Evolutionary conservation across 768 basidiomycete genomes (phyloP).

Genomic region (Tulasnella sp.): DNA sequence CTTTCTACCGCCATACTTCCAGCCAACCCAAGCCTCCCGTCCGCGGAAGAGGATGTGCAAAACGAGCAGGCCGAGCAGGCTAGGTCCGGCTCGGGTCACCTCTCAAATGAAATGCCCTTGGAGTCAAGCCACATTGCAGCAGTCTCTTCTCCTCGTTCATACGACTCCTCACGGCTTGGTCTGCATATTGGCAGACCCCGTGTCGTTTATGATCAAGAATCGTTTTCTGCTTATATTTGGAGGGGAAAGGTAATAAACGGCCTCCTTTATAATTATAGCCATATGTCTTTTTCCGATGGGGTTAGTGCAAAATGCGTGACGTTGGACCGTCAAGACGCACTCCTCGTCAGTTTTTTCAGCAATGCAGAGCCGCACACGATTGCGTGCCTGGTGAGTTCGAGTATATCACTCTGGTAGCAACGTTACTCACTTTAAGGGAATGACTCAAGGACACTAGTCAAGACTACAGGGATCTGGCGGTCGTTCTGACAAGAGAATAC

Average conservation of each 20-base stretch:
- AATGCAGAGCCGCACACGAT: not conserved
- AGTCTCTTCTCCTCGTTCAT: not conserved
- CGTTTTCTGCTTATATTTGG: not conserved
- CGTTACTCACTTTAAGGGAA: not conserved
- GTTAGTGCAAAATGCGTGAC: not conserved
- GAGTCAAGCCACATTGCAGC: not conserved
- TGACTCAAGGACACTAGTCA: not conserved
- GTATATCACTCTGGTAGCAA: too few relatives aligned
- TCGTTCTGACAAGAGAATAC: not conserved
- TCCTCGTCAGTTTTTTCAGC: not conserved
- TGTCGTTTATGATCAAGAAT: not conserved
- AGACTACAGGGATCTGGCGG: not conserved
- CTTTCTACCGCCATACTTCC: not conserved
- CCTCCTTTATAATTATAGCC: too few relatives aligned
- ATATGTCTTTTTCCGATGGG: too few relatives aligned
- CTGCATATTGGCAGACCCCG: not conserved
- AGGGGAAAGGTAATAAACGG: not conserved
- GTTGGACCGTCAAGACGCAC: not conserved
- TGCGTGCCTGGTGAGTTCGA: not conserved
- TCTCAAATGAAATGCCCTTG: not conserved
- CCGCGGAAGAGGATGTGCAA: not conserved
- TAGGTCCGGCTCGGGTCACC: not conserved
- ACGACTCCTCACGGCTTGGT: not conserved
- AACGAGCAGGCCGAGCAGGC: too few relatives aligned
- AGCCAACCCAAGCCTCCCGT: not conserved